phyloP scores from a whole-genome alignment of 1,139 yeast genomes.

The Taiozyma sp. region DNA sequence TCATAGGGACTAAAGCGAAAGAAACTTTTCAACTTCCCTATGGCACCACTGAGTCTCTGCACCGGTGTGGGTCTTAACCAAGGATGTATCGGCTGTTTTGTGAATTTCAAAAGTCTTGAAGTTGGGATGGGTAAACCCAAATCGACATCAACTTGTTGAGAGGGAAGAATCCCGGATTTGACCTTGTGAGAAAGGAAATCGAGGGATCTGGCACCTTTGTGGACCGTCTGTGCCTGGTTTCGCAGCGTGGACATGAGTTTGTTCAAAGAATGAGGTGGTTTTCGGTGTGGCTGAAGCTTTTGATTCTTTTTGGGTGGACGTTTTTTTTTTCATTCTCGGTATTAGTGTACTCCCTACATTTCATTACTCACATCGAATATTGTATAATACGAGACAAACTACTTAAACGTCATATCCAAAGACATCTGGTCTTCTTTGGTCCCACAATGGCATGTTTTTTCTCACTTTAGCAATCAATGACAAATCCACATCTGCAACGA shows the following conservation, averaged over 20 bases:
- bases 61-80: background rate
- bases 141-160: background rate
- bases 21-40: background rate
- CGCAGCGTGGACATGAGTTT: background rate
- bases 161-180: slow-evolving; percentile 1
- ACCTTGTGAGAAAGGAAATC: slow-evolving; percentile 8
- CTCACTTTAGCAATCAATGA: slow-evolving; percentile 45
- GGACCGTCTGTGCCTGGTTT: slow-evolving; percentile 5
- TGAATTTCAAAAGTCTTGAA: background rate
- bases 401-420: slow-evolving; percentile 24
- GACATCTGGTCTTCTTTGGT: slow-evolving; percentile 62
- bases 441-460: slow-evolving; percentile 65
- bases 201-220: slow-evolving; percentile 6
- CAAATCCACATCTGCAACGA: slow-evolving; percentile 66
- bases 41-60: background rate
- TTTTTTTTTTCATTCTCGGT: background rate
- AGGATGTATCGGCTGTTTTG: slow-evolving; percentile 2
- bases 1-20: background rate
- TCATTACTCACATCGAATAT: too few relatives aligned
- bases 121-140: background rate
- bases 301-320: background rate
- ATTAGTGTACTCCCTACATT: background rate
- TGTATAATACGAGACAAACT: background rate
- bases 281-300: too few relatives aligned
- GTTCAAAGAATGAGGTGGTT: background rate